Base-by-base conservation (phyloP, 345 rosid genomes). In the Trapa incisa region DNA sequence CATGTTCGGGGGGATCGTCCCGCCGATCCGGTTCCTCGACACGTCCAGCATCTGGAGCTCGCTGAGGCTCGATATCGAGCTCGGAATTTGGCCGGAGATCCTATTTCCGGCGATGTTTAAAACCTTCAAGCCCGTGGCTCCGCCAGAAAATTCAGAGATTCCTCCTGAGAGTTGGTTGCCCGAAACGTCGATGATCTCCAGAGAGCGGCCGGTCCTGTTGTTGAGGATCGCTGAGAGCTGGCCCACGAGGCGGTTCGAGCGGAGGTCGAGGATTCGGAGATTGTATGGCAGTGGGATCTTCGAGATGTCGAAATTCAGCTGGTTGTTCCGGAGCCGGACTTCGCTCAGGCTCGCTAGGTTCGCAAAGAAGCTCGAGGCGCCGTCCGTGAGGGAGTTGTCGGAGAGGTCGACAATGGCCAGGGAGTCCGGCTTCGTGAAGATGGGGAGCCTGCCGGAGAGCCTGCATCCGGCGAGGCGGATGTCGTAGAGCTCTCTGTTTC, bases 381-480 rank as follows among this genome's bases (percentile, higher is more conserved):
- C 83, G 66, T 74, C 90, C 3, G 85, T 78, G 52, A 93, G 70
- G 52, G 73, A 73, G 80, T 93, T 93, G 68, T 81, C 74, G 13
- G 98, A 93, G 4, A 93, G 80, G 78, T 93, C 98, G 10, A 93
- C 52, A 61, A 83, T 78, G 69, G 37, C 83, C 76, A 93, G 67
- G 29, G 92, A 84, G 37, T 80, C 82, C 32, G 92, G 84, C 67
- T 78, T 84, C 61, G 81, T 65, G 68, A 93, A 83, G 73, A 71
- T 83, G 1, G 98, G 96, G 47, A 90, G 83, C 41, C 47, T 64
- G 71, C 98, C 98, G 71, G 64, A 67, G 56, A 93, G 81, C 75
- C 82, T 84, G 62, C 97, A 90, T 56, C 91, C 98, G 70, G 98
- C 97, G 45, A 93, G 83, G 29, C 80, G 83, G 57, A 90, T 89